Percentiles rank a stretch among this genome's conserved stretches.
These are phyloP conservation scores for Gaertneriomyces semiglobifer DNA, from an alignment of 192 early-diverging fungal species.

Conservation along the genomic window DNA sequence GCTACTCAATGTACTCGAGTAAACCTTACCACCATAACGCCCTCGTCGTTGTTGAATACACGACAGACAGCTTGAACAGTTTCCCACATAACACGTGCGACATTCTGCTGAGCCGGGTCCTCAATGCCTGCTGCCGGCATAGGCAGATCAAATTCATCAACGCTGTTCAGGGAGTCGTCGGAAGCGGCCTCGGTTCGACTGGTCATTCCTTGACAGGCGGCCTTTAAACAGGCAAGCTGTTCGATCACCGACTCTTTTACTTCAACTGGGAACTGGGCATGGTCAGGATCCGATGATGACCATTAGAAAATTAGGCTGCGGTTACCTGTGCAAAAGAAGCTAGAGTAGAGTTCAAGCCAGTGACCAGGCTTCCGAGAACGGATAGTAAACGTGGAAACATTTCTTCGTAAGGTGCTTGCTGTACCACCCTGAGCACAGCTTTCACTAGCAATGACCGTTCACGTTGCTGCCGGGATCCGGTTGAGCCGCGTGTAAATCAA, in stretches of 20 bases:
- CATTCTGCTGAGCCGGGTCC: slow-evolving; percentile 8
- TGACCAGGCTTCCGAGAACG: slow-evolving; percentile 26
- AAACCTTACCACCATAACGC: slow-evolving; percentile 33
- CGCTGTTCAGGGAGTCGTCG: not conserved
- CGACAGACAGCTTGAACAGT: slow-evolving; percentile 24
- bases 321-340: slow-evolving; percentile 15
- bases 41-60: slow-evolving; percentile 28
- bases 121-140: slow-evolving; percentile 7
- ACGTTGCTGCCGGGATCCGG: not conserved
- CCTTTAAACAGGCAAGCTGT: slow-evolving; percentile 18
- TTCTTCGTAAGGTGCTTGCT: slow-evolving; percentile 23
- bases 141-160: not conserved
- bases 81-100: slow-evolving; percentile 37
- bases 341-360: slow-evolving; percentile 26
- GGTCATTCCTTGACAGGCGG: slow-evolving; percentile 19
- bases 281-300: not conserved
- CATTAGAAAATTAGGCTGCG: not conserved
- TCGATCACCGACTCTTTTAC: slow-evolving; percentile 4
- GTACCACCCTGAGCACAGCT: slow-evolving; percentile 30
- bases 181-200: not conserved
- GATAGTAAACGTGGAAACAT: slow-evolving; percentile 30
- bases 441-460: slow-evolving; percentile 19
- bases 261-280: slow-evolving; percentile 6
- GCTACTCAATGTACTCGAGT: not conserved
- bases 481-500: not conserved